Conservation (phyloP, 225 moss, liverwort and hornwort genomes). For the Pleurozium schreberi region DNA sequence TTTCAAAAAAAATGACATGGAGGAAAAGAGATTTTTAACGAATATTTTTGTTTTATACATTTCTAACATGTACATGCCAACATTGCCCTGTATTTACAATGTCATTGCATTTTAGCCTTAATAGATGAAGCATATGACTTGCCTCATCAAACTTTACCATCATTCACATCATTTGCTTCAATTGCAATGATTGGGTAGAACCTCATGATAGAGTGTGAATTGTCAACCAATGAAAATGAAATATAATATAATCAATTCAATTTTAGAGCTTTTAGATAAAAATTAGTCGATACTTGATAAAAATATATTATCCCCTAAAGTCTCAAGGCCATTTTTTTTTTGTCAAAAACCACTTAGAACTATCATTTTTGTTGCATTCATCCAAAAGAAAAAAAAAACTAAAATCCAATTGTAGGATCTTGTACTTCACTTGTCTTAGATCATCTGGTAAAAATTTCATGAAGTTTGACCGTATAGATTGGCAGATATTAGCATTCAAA, state of each 20-base stretch:
- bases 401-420: too few relatives aligned
- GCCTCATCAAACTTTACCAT: neutral
- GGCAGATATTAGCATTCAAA: too few relatives aligned
- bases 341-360: too few relatives aligned
- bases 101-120: neutral
- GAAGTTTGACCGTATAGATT: too few relatives aligned
- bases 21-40: neutral
- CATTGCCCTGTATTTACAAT: neutral
- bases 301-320: too few relatives aligned
- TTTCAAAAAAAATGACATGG: neutral
- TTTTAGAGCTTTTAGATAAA: neutral
- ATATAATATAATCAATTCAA: neutral
- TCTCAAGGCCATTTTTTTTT: too few relatives aligned
- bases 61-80: neutral
- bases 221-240: too few relatives aligned
- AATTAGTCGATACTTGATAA: neutral
- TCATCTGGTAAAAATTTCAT: too few relatives aligned
- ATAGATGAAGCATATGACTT: accelerated
- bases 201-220: neutral
- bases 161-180: accelerated
- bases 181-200: neutral
- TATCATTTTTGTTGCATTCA: too few relatives aligned
- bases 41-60: neutral
- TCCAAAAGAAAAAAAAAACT: too few relatives aligned
- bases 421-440: too few relatives aligned